phyloP scores from a whole-genome alignment of 2,329 filamentous ascomycete genomes.

The Penicillium polonicum region DNA sequence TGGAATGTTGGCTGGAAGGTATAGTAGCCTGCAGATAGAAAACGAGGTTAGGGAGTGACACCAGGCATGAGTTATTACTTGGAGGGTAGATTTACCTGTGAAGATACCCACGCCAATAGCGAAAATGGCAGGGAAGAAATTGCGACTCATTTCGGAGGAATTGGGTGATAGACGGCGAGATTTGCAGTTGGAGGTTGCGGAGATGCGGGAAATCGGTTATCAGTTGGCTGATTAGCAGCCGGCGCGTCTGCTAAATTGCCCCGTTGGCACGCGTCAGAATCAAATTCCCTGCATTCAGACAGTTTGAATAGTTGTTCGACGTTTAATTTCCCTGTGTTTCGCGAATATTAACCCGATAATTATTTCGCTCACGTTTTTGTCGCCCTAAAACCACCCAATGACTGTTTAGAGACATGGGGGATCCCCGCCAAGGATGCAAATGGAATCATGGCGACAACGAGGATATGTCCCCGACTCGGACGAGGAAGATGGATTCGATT shows the following conservation, averaged over 20 bases:
- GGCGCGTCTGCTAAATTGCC: slow-evolving; percentile 26
- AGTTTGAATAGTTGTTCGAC: background rate
- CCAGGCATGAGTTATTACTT: background rate
- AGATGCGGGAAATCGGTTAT: slow-evolving; percentile 23
- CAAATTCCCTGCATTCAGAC: background rate
- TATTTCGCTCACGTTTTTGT: background rate
- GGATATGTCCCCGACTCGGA: slow-evolving; percentile 55
- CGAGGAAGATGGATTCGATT: slow-evolving; percentile 45
- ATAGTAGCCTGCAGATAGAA: slow-evolving; percentile 39
- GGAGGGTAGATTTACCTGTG: slow-evolving; percentile 31
- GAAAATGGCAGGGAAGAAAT: slow-evolving; percentile 38
- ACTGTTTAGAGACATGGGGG: slow-evolving; percentile 37
- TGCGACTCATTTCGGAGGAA: slow-evolving; percentile 35
- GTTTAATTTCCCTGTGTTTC: background rate
- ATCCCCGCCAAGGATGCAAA: slow-evolving; percentile 37
- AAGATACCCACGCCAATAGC: slow-evolving; percentile 43
- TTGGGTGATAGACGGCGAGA: background rate
- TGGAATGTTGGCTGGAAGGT: slow-evolving; percentile 45
- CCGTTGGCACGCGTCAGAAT: slow-evolving; percentile 7
- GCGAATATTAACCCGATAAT: background rate
- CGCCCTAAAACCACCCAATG: slow-evolving; percentile 22
- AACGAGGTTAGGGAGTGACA: slow-evolving; percentile 13
- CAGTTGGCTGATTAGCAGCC: slow-evolving; percentile 23
- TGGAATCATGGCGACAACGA: slow-evolving; percentile 51
- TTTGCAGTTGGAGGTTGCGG: slow-evolving; percentile 13